Base-by-base conservation (phyloP, 1,284 basidiomycete genomes). In the Ceratobasidium sp. region DNA sequence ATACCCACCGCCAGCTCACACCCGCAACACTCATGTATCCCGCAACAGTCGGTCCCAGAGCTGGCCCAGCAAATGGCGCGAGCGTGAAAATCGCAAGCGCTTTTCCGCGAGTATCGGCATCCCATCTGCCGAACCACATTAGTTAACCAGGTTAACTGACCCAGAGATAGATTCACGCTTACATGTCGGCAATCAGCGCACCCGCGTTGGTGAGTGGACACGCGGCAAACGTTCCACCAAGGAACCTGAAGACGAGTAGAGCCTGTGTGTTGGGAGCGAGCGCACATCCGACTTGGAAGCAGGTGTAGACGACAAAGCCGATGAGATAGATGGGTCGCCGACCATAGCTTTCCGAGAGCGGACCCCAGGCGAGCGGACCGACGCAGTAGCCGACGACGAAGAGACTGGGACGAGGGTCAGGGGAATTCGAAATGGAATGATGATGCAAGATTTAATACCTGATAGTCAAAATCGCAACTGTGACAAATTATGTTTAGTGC, bases 31-130 rank as follows among this genome's bases (percentile, higher is more conserved):
- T 74, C 77, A 89, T 87, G 79, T 82, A 85, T 11, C 92, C 90
- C 53, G 87, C 86, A 13, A 91, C 86, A 48, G 89, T 87, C 0
- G 92, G 92, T 0, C 90, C 91, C 29, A 84, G 76, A 41, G 85
- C 84, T 2, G 89, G 89, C n/a, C 91, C 92, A 5, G 91, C 90
- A 78, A 95, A 94, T 0, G 93, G 93, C 3, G 92, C 90, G 6
- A 92, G 80, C 0, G 88, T 86, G 79, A 92, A 93, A 63, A 91
- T 80, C 16, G 89, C 88, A 72, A 93, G 83, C 0, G 92, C 92
- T 71, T 88, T 87, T 9, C 92, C 92, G 62, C 92, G 85, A 39
- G 85, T 86, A 76, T 87, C 87, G 0, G 86, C 85, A 76, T 91
- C 90, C 91, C 91, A 94, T 19, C 76, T 79, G 51, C 29, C 29